Base-by-base conservation (phyloP, 2,329 filamentous ascomycete genomes). In the Exophiala calicioides region DNA sequence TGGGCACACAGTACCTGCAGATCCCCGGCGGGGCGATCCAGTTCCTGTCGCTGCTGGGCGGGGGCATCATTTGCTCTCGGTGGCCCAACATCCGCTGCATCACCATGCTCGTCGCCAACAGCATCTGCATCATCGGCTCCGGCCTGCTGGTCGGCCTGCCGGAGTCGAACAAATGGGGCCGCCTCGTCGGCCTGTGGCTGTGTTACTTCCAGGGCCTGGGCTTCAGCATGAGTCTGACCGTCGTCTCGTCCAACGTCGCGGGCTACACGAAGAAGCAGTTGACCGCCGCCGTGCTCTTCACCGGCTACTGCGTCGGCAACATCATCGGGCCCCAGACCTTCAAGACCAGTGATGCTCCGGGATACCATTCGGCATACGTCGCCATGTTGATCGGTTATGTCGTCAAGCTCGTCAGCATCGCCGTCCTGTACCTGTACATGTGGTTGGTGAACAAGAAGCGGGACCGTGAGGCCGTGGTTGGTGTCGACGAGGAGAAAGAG, bases 1-100 rank as follows among this genome's bases (percentile, higher is more conserved):
- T 78, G 1, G 72, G 74, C 3, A 75, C 75, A 0, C 77, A 80
- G 49, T 79, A 80, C 48, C 72, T 82, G 7, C 77, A 81, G 52
- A 82, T 83, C 43, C 79, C 79, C 0, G 79, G 78, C 12, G 79
- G 78, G 15, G 77, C 74, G 0, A 71, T 82, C 0, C 77, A 81
- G 50, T 79, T 81, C 55, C 55, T 78, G 1, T 72, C 77, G 0
- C 65, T 80, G 1, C 60, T 82, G 5, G 55, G 66, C 2, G 76
- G 76, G 1, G 77, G 77, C 12, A 70, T 68, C 38, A 64, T 81
- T 18, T 77, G 76, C 56, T 76, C 74, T 0, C 68, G 67, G n/a
- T 80, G 51, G 43, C 52, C 58, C n/a, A 75, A 75, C 56, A 66
- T 72, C 1, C 68, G 78, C 4, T 80, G 76, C 53, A 63, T 71